Evolutionary conservation across 441 rosid genomes (phyloP).

Genomic region (Jatropha podagrica): DNA sequence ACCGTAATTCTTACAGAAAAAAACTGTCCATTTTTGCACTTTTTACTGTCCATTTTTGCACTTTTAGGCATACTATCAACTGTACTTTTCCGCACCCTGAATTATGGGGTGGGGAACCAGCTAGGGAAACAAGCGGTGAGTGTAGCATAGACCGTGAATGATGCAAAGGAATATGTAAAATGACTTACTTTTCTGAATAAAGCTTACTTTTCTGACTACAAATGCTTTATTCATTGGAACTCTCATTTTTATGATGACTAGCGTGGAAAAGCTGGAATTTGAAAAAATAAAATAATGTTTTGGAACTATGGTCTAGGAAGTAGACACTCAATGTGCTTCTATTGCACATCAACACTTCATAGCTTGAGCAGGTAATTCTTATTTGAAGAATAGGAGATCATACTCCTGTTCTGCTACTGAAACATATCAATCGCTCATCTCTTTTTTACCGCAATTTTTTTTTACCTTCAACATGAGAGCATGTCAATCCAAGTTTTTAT

Average conservation of each 20-base stretch:
- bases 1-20: neutral
- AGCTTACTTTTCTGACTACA: neutral
- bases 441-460: neutral
- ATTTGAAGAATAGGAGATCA: too few relatives aligned
- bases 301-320: too few relatives aligned
- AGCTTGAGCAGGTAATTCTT: too few relatives aligned
- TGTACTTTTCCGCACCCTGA: slow-evolving; percentile 1
- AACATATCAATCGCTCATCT: neutral
- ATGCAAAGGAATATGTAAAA: neutral
- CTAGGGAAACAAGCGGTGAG: neutral
- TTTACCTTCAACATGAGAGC: neutral
- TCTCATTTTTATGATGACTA: neutral
- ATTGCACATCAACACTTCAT: too few relatives aligned
- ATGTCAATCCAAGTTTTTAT: neutral
- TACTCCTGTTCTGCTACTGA: neutral
- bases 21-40: neutral
- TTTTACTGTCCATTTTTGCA: neutral
- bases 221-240: neutral
- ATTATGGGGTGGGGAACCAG: neutral
- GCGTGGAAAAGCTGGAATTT: too few relatives aligned
- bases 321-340: too few relatives aligned
- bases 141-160: neutral
- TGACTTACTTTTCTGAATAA: neutral
- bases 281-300: too few relatives aligned
- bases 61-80: neutral